phyloP scores from a whole-genome alignment of 495 filamentous ascomycete genomes.

The Jackrogersella minutella region DNA sequence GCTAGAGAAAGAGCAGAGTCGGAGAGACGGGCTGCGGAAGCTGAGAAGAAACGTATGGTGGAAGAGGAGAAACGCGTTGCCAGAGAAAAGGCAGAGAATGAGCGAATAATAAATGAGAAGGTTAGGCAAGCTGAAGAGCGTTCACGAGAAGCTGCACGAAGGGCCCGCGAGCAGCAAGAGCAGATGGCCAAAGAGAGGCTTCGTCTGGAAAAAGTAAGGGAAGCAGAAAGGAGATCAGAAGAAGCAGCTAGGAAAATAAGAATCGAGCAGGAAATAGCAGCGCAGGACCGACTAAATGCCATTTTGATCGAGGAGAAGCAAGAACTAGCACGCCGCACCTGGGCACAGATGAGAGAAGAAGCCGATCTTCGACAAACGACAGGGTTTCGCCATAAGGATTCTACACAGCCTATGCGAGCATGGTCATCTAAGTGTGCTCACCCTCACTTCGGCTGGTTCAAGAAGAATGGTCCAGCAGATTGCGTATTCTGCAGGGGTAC shows the following conservation, averaged over 20 bases:
- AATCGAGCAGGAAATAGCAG: constrained; percentile 29
- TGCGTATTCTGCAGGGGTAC: constrained; percentile 20
- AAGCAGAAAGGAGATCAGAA: constrained; percentile 33
- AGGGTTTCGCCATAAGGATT: neutral
- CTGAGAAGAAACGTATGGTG: constrained; percentile 4
- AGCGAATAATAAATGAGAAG: constrained; percentile 17
- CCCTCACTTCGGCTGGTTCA: constrained; percentile 15
- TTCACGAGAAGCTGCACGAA: constrained; percentile 24
- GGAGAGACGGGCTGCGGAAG: constrained; percentile 17
- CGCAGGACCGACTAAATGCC: constrained; percentile 18
- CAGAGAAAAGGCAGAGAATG: constrained; percentile 11
- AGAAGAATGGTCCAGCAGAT: neutral
- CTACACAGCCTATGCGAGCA: neutral
- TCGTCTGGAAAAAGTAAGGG: constrained; percentile 6
- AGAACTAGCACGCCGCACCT: constrained; percentile 9
- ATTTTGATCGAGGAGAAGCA: constrained; percentile 30
- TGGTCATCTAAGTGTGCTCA: neutral
- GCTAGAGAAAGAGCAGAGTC: constrained; percentile 14
- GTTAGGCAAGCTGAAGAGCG: constrained; percentile 25
- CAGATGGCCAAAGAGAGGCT: constrained; percentile 27
- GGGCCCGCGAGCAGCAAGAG: constrained; percentile 26
- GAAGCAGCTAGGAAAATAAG: constrained; percentile 15
- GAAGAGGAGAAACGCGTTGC: constrained; percentile 22
- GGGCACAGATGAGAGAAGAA: constrained; percentile 27
- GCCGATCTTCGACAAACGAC: constrained; percentile 8